Base-by-base conservation (phyloP, 176 grass and related monocot genomes). In the Dendrocalamus sinicus region DNA sequence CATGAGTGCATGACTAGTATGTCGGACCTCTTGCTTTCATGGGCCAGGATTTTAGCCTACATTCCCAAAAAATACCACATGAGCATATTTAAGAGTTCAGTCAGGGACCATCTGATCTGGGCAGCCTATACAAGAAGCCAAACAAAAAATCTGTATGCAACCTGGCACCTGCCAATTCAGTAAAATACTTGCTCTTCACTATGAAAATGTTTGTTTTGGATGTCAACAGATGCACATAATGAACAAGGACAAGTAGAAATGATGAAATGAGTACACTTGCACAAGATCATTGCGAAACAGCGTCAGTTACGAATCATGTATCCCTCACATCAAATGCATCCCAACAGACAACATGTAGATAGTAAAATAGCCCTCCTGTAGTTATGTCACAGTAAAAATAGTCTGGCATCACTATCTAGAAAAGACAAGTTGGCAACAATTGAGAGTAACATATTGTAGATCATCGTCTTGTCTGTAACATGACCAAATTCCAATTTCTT, bases 241-340 rank as follows among this genome's bases (percentile, higher is more conserved):
- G 75, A 74, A 74, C 39, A 80, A 79, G 48, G 87, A 80, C 46
- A 66, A 30, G 30, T 73, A 54, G 23, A 84, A 89, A 84, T 89
- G 75, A 89, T 67, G 23, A 84, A 89, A 84, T 89, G 75, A 89
- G 75, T 58, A 84, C 81, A 37, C 15, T 68, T 69, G 3, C 48
- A 66, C 46, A 73, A 14, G 46, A 89, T 84, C 67, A 89, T 79
- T 78, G 66, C 1, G 12, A 78, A 70, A 84, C 67, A 84, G n/a
- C n/a, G 70, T 60, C 55, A 63, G 8, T 48, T 48, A 63, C 9
- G 41, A 63, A 74, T 83, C 43, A 83, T 74, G 68, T n/a, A 71
- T 83, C 69, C 40, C 44, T 83, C 32, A 22, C 67, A 83, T 61
- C 55, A 73, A 83, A 83, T 72, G 73, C 55, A 83, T 45, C 66